Percentiles rank a stretch among this genome's conserved stretches.
Evolutionary conservation across 305 asterid species (phyloP).

Genomic region (Solanum hybrid): DNA sequence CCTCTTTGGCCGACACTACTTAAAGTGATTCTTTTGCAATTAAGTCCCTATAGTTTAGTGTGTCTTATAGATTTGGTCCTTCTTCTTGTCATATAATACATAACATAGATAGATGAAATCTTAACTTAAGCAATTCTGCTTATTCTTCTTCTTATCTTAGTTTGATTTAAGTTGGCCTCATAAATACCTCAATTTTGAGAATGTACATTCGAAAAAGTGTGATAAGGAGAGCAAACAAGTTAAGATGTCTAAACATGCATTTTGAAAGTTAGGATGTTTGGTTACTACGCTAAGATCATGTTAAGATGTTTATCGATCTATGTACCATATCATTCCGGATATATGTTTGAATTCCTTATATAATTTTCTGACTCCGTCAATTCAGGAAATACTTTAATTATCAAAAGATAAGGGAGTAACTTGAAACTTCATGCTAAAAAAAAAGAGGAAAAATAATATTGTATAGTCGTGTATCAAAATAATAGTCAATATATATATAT

Average conservation of each 20-base stretch:
- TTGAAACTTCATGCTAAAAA: background rate
- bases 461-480: no score
- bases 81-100: background rate
- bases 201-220: background rate
- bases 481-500: no score
- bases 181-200: background rate
- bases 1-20: slow-evolving; percentile 33
- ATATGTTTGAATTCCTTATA: background rate
- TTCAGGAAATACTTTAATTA: background rate
- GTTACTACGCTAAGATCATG: background rate
- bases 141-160: background rate
- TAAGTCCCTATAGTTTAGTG: slow-evolving; percentile 8
- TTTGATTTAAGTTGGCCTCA: background rate
- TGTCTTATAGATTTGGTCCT: background rate
- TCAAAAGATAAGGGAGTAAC: background rate
- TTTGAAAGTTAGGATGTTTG: background rate
- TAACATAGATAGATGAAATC: background rate
- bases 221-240: background rate
- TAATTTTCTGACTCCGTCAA: background rate
- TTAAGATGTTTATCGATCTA: background rate
- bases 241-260: background rate
- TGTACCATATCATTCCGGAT: background rate
- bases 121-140: no score
- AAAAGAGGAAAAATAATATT: no score
- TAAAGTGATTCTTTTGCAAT: slow-evolving; percentile 9